These are phyloP conservation scores for Alternaria infectoria DNA, from an alignment of 2,329 filamentous ascomycete species.

Conservation along the genomic window DNA sequence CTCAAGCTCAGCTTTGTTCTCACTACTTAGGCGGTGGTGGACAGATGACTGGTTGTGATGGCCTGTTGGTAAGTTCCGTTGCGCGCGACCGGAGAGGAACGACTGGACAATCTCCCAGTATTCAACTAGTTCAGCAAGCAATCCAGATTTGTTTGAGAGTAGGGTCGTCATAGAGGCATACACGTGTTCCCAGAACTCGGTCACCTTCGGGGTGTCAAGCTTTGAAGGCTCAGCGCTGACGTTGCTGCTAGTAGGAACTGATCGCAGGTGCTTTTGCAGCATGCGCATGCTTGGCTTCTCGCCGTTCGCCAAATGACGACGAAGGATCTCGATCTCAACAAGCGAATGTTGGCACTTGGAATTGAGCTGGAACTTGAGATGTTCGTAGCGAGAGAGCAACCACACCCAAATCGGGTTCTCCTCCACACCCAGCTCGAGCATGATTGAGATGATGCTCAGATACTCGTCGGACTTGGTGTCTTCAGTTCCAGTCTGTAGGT, in stretches of 20 bases:
- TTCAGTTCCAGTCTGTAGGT: slow-evolving; percentile 55
- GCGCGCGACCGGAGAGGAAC: slow-evolving; percentile 86
- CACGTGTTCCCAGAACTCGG: slow-evolving; percentile 94
- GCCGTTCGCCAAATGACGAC: slow-evolving; percentile 76
- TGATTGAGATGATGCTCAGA: slow-evolving; percentile 85
- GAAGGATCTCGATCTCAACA: slow-evolving; percentile 89
- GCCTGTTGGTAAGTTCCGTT: slow-evolving; percentile 77
- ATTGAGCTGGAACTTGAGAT: slow-evolving; percentile 84
- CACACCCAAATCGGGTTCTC: slow-evolving; percentile 98
- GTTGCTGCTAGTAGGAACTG: slow-evolving; percentile 69
- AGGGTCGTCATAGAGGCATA: slow-evolving; percentile 74
- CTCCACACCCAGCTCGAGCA: slow-evolving; percentile 92
- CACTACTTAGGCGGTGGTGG: slow-evolving; percentile 79
- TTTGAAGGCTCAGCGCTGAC: slow-evolving; percentile 62
- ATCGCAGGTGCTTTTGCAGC: slow-evolving; percentile 77
- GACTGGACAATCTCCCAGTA: slow-evolving; percentile 93
- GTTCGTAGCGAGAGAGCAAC: slow-evolving; percentile 87
- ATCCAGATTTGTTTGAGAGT: slow-evolving; percentile 74
- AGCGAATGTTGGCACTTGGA: slow-evolving; percentile 82
- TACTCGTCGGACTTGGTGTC: slow-evolving; percentile 74
- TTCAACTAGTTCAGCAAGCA: slow-evolving; percentile 87
- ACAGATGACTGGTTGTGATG: slow-evolving; percentile 80
- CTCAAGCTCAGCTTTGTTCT: slow-evolving; percentile 74
- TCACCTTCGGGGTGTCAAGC: slow-evolving; percentile 79
- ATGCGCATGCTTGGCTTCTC: slow-evolving; percentile 73